phyloP scores from a whole-genome alignment of 2,329 filamentous ascomycete species.

The Venturia carpophila region DNA sequence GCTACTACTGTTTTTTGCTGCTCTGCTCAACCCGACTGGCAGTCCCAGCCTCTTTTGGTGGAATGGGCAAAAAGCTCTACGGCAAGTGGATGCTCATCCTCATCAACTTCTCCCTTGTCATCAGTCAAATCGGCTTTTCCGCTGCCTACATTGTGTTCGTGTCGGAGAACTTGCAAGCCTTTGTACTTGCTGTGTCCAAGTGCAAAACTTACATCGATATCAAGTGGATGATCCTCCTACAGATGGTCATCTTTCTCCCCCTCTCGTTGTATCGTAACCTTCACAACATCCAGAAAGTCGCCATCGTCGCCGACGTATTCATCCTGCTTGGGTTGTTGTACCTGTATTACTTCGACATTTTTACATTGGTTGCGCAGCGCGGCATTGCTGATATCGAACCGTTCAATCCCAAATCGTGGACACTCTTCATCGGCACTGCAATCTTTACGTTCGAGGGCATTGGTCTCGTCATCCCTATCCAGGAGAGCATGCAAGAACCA shows the following conservation, averaged over 20 bases:
- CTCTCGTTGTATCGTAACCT: conserved; percentile 93
- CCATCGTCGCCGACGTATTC: conserved; percentile 86
- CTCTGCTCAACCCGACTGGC: conserved; percentile 78
- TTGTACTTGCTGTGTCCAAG: conserved; percentile 82
- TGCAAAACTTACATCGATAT: conserved; percentile 82
- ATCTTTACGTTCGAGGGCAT: conserved; percentile 99
- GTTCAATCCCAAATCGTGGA: conserved; percentile 91
- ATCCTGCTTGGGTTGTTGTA: conserved; percentile 89
- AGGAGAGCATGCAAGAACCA: conserved; percentile 91
- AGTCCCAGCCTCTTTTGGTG: conserved; percentile 91
- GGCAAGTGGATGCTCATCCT: conserved; percentile 81
- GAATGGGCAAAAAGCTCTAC: conserved; percentile 88
- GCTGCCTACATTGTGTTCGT: conserved; percentile 96
- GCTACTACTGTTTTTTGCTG: conserved; percentile 96
- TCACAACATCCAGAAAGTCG: conserved; percentile 92
- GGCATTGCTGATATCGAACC: conserved; percentile 78
- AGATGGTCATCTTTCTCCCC: conserved; percentile 90
- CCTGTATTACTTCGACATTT: conserved; percentile 89
- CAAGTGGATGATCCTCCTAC: conserved; percentile 83
- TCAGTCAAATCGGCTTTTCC: conserved; percentile 92
- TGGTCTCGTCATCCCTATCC: conserved; percentile 94
- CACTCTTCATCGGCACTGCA: conserved; percentile 94
- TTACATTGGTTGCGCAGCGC: conserved; percentile 62
- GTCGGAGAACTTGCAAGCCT: conserved; percentile 88
- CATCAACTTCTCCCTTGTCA: conserved; percentile 85